Percentiles rank a stretch among this genome's conserved stretches.
Conservation (phyloP, 805 yeast genomes). For the Maudiozyma barnettii region DNA sequence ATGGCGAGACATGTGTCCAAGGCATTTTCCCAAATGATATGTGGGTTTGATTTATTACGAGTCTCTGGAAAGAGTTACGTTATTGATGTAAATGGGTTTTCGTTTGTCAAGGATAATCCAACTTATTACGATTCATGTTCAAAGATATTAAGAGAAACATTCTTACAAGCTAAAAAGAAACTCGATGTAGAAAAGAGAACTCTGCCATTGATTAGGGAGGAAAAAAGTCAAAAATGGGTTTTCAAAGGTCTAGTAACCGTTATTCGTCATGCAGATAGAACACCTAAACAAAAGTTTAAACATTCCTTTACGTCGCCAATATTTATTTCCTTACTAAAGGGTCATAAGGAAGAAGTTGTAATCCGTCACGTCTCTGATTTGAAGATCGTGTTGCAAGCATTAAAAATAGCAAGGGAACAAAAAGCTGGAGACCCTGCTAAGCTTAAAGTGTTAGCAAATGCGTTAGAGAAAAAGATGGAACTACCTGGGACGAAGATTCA, state of each 20-base stretch:
- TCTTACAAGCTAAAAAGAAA: conserved; percentile 49
- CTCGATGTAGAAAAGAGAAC: conserved; percentile 34
- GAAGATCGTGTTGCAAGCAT: conserved; percentile 75
- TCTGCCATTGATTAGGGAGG: conserved; percentile 30
- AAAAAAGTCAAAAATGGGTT: conserved; percentile 77
- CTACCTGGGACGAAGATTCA: conserved; percentile 97
- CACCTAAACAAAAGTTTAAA: conserved; percentile 96
- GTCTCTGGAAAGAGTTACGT: conserved; percentile 85
- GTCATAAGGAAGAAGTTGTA: conserved; percentile 92
- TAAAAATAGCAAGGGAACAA: conserved; percentile 69
- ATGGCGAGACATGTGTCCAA: conserved; percentile 74
- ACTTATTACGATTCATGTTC: conserved; percentile 82
- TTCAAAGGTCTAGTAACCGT: conserved; percentile 88
- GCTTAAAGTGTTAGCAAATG: conserved; percentile 63
- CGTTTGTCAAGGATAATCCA: conserved; percentile 88
- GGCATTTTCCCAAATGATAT: conserved; percentile 83
- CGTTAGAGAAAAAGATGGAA: conserved; percentile 77
- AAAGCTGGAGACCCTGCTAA: conserved; percentile 74
- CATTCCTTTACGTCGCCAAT: conserved; percentile 85
- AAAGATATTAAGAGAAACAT: conserved; percentile 62
- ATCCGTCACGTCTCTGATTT: conserved; percentile 84
- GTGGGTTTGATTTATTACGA: conserved; percentile 91
- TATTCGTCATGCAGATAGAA: conserved; percentile 94
- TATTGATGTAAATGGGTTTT: conserved; percentile 95
- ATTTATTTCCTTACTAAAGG: conserved; percentile 79